Percentiles rank a stretch among this genome's conserved stretches.
Evolutionary conservation across 768 basidiomycete species (phyloP).

Genomic region (Boletus subcaerulescens): DNA sequence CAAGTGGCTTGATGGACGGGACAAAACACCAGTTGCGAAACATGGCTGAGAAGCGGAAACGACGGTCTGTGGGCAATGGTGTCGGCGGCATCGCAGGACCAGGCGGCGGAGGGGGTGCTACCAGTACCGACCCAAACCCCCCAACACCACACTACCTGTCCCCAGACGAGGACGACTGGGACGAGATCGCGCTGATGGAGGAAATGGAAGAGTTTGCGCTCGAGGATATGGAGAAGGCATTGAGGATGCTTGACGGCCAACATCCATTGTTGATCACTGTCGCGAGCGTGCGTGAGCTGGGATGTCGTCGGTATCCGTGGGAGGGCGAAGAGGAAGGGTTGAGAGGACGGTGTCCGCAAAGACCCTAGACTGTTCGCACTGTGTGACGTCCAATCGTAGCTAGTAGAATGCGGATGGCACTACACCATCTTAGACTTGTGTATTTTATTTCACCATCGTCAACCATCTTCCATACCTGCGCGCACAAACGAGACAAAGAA

Average conservation of each 20-base stretch:
- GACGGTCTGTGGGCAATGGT: constrained; percentile 37
- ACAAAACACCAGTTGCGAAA: constrained; percentile 68
- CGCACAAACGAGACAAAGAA: background rate
- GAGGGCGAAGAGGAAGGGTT: constrained; percentile 43
- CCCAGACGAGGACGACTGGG: constrained; percentile 48
- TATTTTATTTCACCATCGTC: too few species aligned
- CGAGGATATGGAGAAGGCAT: constrained; percentile 73
- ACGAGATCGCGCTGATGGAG: constrained; percentile 69
- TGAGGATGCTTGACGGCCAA: constrained; percentile 50
- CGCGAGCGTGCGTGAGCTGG: constrained; percentile 68
- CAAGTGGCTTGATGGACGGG: constrained; percentile 57
- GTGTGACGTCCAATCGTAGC: too few species aligned
- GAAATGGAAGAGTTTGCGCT: constrained; percentile 82
- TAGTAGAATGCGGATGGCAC: too few species aligned
- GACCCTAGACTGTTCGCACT: too few species aligned
- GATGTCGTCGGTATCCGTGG: constrained; percentile 47
- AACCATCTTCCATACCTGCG: too few species aligned
- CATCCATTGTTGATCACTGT: constrained; percentile 70
- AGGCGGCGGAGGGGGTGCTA: background rate
- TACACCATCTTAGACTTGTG: too few species aligned
- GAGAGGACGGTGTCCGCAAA: too few species aligned
- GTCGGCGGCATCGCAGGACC: background rate
- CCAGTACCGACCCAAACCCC: too few species aligned
- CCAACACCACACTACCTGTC: too few species aligned
- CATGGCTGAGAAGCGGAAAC: constrained; percentile 66